Evolutionary conservation across 225 moss, liverwort and hornwort genomes (phyloP).

Genomic region (Marchantia paleacea): DNA sequence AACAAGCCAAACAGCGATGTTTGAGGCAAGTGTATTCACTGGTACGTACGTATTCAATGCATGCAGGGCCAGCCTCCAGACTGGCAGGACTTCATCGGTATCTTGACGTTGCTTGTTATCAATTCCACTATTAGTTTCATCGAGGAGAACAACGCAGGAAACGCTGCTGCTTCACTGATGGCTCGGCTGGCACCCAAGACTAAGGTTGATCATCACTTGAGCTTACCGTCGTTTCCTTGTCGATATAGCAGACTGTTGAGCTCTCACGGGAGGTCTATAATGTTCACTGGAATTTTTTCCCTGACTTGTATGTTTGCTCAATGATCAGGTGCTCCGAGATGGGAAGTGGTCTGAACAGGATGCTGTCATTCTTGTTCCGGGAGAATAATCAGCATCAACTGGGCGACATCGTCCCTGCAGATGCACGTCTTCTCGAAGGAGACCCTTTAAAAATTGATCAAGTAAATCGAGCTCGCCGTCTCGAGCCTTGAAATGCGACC

Average conservation of each 20-base stretch:
- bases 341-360: slow-evolving; percentile 19
- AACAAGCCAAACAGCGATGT: no score
- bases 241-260: no score
- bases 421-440: background rate
- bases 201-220: background rate
- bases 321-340: slow-evolving; percentile 7
- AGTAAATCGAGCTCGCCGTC: no score
- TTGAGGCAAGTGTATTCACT: no score
- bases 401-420: no score
- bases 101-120: slow-evolving; percentile 12
- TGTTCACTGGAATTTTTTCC: no score
- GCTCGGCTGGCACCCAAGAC: slow-evolving; percentile 19
- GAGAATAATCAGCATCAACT: no score
- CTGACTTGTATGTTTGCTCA: no score
- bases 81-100: slow-evolving; percentile 1
- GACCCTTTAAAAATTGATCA: slow-evolving; percentile 26
- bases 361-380: slow-evolving; percentile 1
- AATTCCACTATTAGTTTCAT: slow-evolving; percentile 24
- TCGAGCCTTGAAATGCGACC: no score
- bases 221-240: no score
- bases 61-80: slow-evolving; percentile 7
- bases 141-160: slow-evolving; percentile 28
- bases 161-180: slow-evolving; percentile 24
- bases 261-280: no score
- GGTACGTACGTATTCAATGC: no score